Evolutionary conservation across 805 yeast species (phyloP), one percentile per base, ranked within the genome.

Genomic region (Candida ponderosae): DNA sequence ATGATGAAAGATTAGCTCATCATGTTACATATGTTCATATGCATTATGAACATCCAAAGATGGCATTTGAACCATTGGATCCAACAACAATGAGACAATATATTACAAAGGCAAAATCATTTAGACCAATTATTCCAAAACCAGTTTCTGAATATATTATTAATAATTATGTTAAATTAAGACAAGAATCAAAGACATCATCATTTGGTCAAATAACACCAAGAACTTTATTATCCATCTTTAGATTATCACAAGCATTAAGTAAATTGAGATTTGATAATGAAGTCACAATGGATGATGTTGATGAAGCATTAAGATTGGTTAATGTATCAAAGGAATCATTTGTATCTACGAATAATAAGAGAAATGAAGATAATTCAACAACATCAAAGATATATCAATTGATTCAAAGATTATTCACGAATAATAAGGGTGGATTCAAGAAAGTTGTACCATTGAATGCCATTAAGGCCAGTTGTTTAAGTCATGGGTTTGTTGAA

Each of bases 11-110:
- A 56, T 70, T 93, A 53, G 98, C 98, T 0, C 79, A 74, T 50
- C 98, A 93, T 61, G 97, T 93, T 45, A 81, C 98, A 11, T 88
- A 75, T 55, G 99, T 93, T 31, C 99, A 93, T 63, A 88, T 87
- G 89, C 83, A 83, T 62, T 84, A 81, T 62, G 72, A 66, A 38
- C 96, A 90, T 51, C 98, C 99, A 5, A 78, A 72, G 30, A 67
- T 73, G 68, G 81, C 70, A 32, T 74, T 79, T 46, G 79, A 74
- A 43, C 95, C 96, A 14, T 65, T 90, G 31, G 88, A 81, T 43
- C 79, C 95, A 0, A 58, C 75, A 8, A 76, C 86, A 20, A 80
- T 93, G 54, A 77, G 98, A 54, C 95, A 87, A 57, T 89, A 76
- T 56, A 81, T 93, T 45, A 80, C 95, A 3, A 69, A 77, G 54